These are phyloP conservation scores for Solanum bulbocastanum DNA, from an alignment of 257 asterid genomes.

Conservation along the genomic window DNA sequence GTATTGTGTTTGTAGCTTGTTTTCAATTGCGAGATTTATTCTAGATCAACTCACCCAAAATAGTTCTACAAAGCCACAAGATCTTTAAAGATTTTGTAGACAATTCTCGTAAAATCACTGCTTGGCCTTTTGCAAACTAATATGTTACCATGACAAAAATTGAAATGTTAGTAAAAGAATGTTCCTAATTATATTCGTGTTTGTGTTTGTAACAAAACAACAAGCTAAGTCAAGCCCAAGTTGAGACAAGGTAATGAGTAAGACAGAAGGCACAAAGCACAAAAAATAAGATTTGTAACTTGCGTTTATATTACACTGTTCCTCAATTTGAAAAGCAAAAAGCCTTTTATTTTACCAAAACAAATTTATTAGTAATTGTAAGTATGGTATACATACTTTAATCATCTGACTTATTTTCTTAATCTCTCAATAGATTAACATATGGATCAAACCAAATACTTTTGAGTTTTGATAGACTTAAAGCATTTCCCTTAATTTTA, in stretches of 20 bases:
- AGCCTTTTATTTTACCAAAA: not conserved
- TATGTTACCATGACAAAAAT: not conserved
- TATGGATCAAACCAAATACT: not conserved
- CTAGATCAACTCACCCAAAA: too few relatives aligned
- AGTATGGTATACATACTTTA: not conserved
- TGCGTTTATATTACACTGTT: not conserved
- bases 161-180: not conserved
- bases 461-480: not conserved
- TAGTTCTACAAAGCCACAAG: too few relatives aligned
- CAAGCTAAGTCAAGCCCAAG: too few relatives aligned
- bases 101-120: not conserved
- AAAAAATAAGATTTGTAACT: too few relatives aligned
- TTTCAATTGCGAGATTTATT: too few relatives aligned
- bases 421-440: not conserved
- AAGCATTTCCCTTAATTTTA: not conserved
- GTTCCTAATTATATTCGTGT: not conserved
- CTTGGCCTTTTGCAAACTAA: not conserved
- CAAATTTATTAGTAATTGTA: not conserved
- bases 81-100: not conserved
- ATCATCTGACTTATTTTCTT: not conserved
- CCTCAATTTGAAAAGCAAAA: not conserved
- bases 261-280: too few relatives aligned
- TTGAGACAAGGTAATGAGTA: too few relatives aligned
- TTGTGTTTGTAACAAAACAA: not conserved
- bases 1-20: too few relatives aligned